Evolutionary conservation across 768 basidiomycete genomes (phyloP).

Genomic region (Amanita pallidorosea): DNA sequence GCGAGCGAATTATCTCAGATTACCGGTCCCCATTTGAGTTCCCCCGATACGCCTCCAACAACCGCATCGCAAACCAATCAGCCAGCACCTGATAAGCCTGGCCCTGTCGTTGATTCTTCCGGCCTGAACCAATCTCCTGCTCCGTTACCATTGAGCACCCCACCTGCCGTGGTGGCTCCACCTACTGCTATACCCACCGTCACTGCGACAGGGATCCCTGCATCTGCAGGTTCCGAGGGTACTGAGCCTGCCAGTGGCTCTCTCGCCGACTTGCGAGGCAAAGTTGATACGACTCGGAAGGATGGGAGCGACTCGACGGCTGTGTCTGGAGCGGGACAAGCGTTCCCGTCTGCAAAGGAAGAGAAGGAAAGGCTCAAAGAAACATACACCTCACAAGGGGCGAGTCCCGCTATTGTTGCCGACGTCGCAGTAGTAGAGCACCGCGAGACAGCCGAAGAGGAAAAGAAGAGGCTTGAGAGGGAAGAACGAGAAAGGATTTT

Average conservation of each 20-base stretch:
- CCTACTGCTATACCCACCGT: constrained; percentile 46
- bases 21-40: constrained; percentile 19
- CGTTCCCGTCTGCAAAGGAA: constrained; percentile 27
- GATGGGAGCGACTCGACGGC: constrained; percentile 33
- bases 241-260: constrained; percentile 62
- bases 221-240: constrained; percentile 46
- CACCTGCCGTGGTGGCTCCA: constrained; percentile 6
- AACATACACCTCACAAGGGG: not conserved
- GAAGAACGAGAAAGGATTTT: constrained; percentile 55
- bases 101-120: constrained; percentile 18
- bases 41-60: constrained; percentile 34
- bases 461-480: constrained; percentile 53
- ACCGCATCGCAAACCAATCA: constrained; percentile 13
- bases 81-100: constrained; percentile 6
- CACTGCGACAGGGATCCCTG: constrained; percentile 67
- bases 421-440: not conserved
- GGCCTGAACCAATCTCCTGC: constrained; percentile 30
- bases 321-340: constrained; percentile 52
- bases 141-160: constrained; percentile 17
- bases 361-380: constrained; percentile 32
- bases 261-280: constrained; percentile 36
- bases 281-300: constrained; percentile 13
- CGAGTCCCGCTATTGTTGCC: not conserved
- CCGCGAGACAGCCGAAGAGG: constrained; percentile 46
- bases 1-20: constrained; percentile 61